These are phyloP conservation scores for Pueraria montana DNA, from an alignment of 306 rosid genomes.

Conservation along the genomic window DNA sequence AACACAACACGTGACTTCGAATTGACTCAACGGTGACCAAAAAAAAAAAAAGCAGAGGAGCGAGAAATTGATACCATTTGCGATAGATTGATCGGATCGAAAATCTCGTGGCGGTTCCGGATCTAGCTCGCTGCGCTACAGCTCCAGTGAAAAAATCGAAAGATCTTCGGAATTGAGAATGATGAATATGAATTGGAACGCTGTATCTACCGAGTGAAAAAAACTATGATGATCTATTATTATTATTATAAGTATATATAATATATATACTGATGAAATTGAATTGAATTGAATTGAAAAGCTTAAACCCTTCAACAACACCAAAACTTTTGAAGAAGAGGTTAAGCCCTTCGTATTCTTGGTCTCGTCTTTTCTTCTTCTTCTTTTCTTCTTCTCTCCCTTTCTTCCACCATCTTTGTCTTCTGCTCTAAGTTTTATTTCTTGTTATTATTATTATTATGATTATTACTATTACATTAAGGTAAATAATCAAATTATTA, in stretches of 20 bases:
- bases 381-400: constrained; percentile 30
- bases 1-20: constrained; percentile 45
- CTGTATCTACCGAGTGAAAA: constrained; percentile 29
- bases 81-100: constrained; percentile 67
- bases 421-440: constrained; percentile 47
- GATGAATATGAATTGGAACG: constrained; percentile 3
- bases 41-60: neutral
- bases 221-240: neutral
- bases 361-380: constrained; percentile 9
- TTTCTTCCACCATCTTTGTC: constrained; percentile 53
- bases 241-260: neutral
- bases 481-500: constrained; percentile 25
- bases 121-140: constrained; percentile 65
- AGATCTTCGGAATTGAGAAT: constrained; percentile 51
- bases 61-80: constrained; percentile 69
- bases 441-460: neutral
- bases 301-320: constrained; percentile 44
- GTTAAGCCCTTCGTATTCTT: constrained; percentile 21
- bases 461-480: neutral
- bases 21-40: constrained; percentile 41
- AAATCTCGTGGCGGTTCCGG: constrained; percentile 59
- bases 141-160: constrained; percentile 52
- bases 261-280: constrained; percentile 34
- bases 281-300: constrained; percentile 43
- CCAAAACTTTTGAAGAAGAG: constrained; percentile 48